phyloP scores from a whole-genome alignment of 768 basidiomycete genomes.

The Favolaschia claudopus region DNA sequence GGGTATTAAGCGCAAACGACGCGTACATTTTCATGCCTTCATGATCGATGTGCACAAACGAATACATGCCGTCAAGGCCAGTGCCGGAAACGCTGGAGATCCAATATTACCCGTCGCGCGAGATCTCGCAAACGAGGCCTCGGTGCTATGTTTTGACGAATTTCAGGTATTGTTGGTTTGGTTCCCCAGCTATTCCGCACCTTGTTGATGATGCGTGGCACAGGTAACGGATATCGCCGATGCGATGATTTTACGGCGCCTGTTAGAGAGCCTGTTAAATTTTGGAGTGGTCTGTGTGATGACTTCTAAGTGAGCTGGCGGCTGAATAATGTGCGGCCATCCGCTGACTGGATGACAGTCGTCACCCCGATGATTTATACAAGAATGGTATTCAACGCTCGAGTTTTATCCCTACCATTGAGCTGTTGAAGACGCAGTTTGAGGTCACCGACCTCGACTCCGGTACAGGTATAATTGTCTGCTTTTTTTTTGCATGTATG shows the following conservation, averaged over 20 bases:
- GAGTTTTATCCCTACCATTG: constrained; percentile 94
- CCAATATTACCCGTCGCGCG: constrained; percentile 88
- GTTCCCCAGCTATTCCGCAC: neutral
- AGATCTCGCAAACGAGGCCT: constrained; percentile 84
- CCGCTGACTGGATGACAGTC: constrained; percentile 56
- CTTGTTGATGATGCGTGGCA: constrained; percentile 9
- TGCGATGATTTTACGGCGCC: constrained; percentile 94
- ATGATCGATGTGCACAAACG: constrained; percentile 99
- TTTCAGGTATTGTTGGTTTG: constrained; percentile 75
- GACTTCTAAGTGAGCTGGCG: constrained; percentile 91
- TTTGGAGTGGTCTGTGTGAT: constrained; percentile 94
- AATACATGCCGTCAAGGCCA: constrained; percentile 80
- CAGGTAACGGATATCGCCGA: constrained; percentile 97
- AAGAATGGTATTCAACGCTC: constrained; percentile 98
- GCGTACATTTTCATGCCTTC: constrained; percentile 98
- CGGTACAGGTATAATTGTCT: constrained; percentile 75
- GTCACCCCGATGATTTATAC: constrained; percentile 96
- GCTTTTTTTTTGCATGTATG: neutral
- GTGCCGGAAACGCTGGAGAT: constrained; percentile 78
- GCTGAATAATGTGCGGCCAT: neutral
- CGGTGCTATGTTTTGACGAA: constrained; percentile 95
- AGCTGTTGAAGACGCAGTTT: constrained; percentile 87
- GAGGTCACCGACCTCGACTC: constrained; percentile 93
- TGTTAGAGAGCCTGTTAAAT: constrained; percentile 85
- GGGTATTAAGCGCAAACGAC: constrained; percentile 72